Evolutionary conservation across 2,329 filamentous ascomycete species (phyloP).

Genomic region (Didymella exigua): DNA sequence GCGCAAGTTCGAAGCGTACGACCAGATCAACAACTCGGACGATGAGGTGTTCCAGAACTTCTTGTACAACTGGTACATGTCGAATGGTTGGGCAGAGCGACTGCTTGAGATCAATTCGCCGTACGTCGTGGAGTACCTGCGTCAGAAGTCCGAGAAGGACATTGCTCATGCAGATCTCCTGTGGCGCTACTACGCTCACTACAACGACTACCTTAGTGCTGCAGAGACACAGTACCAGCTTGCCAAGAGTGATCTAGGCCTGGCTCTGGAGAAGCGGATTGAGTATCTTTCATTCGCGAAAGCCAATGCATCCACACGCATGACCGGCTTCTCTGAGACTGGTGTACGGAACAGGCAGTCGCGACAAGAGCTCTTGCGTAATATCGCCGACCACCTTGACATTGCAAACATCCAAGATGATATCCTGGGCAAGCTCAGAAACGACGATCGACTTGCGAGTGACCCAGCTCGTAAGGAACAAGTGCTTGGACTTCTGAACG

Average conservation of each 20-base stretch:
- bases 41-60: slow-evolving; percentile 96
- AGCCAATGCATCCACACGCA: slow-evolving; percentile 86
- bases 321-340: slow-evolving; percentile 68
- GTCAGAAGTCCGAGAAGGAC: slow-evolving; percentile 73
- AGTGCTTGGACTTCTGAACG: slow-evolving; percentile 72
- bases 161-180: slow-evolving; percentile 85
- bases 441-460: slow-evolving; percentile 70
- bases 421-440: slow-evolving; percentile 75
- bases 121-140: slow-evolving; percentile 84
- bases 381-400: slow-evolving; percentile 84
- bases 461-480: slow-evolving; percentile 62
- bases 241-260: slow-evolving; percentile 78
- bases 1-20: slow-evolving; percentile 85
- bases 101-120: slow-evolving; percentile 83
- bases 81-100: slow-evolving; percentile 81
- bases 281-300: slow-evolving; percentile 89
- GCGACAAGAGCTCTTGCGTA: slow-evolving; percentile 83
- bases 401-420: slow-evolving; percentile 96
- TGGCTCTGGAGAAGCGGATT: slow-evolving; percentile 84
- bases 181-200: slow-evolving; percentile 89
- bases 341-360: slow-evolving; percentile 64
- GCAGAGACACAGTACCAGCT: slow-evolving; percentile 84
- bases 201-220: slow-evolving; percentile 82
- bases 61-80: slow-evolving; percentile 97
- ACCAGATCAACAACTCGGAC: slow-evolving; percentile 82